A percentile compares a stretch with the other conserved stretches of the same genome.
These are phyloP conservation scores for Coniferiporia weirii DNA, from an alignment of 1,284 basidiomycete species.

Conservation along the genomic window DNA sequence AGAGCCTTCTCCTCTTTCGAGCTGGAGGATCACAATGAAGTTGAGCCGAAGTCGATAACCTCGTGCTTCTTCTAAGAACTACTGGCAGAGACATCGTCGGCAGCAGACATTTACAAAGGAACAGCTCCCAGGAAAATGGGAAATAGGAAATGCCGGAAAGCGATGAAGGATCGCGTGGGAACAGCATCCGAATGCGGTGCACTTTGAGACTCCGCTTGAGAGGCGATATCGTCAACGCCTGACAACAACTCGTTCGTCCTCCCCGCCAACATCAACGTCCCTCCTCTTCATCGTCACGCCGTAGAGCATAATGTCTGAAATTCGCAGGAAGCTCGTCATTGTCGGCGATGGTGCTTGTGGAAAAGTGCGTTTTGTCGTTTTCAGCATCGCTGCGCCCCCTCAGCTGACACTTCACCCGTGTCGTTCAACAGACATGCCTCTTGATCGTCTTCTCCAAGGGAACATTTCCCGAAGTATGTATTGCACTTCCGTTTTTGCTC, in stretches of 20 bases:
- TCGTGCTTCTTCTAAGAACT: too few relatives aligned
- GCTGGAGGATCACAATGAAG: too few relatives aligned
- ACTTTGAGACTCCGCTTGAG: too few relatives aligned
- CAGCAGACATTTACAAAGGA: too few relatives aligned
- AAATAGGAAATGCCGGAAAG: too few relatives aligned
- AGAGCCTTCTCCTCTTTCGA: too few relatives aligned
- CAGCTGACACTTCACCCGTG: background rate
- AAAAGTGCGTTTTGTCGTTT: conserved; percentile 43
- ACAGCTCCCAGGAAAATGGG: too few relatives aligned
- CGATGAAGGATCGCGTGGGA: too few relatives aligned
- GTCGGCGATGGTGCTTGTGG: conserved; percentile 82
- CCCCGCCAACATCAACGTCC: background rate
- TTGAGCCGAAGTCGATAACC: too few relatives aligned
- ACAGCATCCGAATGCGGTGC: too few relatives aligned
- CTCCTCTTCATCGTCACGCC: background rate
- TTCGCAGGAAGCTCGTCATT: conserved; percentile 75
- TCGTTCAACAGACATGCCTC: conserved; percentile 57
- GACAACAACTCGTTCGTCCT: background rate
- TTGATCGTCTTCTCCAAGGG: conserved; percentile 88
- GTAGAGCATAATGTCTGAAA: conserved; percentile 24
- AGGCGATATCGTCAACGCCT: too few relatives aligned
- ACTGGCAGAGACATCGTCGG: too few relatives aligned
- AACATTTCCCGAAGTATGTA: conserved; percentile 84
- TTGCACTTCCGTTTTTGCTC: background rate
- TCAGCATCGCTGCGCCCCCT: background rate